Evolutionary conservation across 139 green algal species (phyloP).

Genomic region (Deuterostichococcus epilithicus): DNA sequence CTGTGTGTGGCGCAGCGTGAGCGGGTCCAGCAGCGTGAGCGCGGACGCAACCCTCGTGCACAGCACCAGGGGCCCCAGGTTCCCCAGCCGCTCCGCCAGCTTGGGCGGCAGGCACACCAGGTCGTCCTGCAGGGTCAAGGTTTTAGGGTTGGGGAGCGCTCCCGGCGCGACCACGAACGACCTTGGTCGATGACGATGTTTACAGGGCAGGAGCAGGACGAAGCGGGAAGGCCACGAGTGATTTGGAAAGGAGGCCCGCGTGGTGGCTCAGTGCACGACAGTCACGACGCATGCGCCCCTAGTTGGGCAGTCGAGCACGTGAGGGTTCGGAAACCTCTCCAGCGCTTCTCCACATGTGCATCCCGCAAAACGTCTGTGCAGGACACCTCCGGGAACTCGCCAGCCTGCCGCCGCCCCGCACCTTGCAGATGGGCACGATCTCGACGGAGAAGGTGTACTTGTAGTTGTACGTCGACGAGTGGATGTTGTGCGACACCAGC

Average conservation of each 20-base stretch:
- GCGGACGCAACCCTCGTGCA: conserved; percentile 78
- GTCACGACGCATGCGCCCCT: too few relatives aligned
- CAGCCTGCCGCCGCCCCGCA: neutral
- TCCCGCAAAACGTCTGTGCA: too few relatives aligned
- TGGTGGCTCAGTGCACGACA: too few relatives aligned
- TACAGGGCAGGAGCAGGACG: neutral
- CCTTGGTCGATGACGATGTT: neutral
- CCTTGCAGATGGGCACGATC: conserved; percentile 91
- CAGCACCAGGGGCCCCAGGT: conserved; percentile 86
- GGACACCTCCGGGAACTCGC: neutral
- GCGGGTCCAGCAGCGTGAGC: conserved; percentile 82
- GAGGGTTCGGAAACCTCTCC: too few relatives aligned
- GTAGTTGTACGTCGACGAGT: conserved; percentile 96
- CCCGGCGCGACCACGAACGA: neutral
- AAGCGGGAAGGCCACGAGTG: neutral
- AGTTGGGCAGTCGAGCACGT: too few relatives aligned
- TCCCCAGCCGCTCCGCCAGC: conserved; percentile 59
- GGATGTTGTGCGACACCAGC: conserved; percentile 92
- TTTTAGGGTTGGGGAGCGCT: neutral
- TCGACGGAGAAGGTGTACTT: conserved; percentile 98
- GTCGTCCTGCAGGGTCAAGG: conserved; percentile 75
- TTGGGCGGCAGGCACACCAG: conserved; percentile 86
- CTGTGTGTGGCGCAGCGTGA: conserved; percentile 56
- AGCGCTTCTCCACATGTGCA: neutral
- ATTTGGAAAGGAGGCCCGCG: too few relatives aligned